Evolutionary conservation across 2,329 filamentous ascomycete genomes (phyloP).

Genomic region (Colletotrichum destructivum): DNA sequence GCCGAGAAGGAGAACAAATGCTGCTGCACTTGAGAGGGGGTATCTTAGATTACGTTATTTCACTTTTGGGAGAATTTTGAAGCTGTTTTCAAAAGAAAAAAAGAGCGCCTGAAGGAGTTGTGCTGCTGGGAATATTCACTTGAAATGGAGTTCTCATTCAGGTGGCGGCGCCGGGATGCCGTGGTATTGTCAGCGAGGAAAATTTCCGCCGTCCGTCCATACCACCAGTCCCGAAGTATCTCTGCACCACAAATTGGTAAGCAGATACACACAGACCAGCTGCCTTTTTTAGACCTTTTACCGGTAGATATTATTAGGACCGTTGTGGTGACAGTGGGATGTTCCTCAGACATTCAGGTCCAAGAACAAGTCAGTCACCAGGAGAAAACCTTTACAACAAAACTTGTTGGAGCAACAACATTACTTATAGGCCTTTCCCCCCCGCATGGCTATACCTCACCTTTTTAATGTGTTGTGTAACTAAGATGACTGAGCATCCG

Average conservation of each 20-base stretch:
- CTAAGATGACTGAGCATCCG: not conserved
- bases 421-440: not conserved
- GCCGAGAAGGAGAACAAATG: not conserved
- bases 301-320: not conserved
- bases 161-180: slow-evolving; percentile 31
- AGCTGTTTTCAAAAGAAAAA: not conserved
- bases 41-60: not conserved
- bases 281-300: not conserved
- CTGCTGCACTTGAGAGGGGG: not conserved
- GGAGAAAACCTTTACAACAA: not conserved
- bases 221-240: slow-evolving; percentile 24
- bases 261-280: slow-evolving; percentile 40
- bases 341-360: not conserved
- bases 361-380: too few species aligned
- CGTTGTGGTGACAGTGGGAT: not conserved
- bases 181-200: slow-evolving; percentile 32
- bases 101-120: not conserved
- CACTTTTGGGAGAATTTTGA: not conserved
- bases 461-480: not conserved
- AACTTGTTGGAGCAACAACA: not conserved
- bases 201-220: slow-evolving; percentile 33
- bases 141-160: slow-evolving; percentile 4
- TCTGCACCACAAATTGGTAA: slow-evolving; percentile 39
- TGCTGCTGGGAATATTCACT: slow-evolving; percentile 13
- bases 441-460: too few species aligned